A percentile compares a stretch with the other conserved stretches of the same genome.
Conservation (phyloP, 495 filamentous ascomycete species). For the Aspergillus hancockii region DNA sequence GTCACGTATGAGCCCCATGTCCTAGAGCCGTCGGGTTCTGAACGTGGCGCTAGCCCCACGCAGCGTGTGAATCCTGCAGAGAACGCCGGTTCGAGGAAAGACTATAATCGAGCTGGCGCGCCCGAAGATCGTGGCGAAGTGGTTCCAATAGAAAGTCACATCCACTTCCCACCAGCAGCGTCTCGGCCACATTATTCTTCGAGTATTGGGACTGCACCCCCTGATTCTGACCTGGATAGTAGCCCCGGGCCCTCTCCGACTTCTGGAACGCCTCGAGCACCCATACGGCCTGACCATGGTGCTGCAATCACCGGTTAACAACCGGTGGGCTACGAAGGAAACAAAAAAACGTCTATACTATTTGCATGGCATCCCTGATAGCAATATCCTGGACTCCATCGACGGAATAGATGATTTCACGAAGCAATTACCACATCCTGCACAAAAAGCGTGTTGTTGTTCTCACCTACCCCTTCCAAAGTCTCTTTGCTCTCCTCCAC, state of each 20-base stretch:
- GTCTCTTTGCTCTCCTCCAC: background rate
- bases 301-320: background rate
- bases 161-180: background rate
- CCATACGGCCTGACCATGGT: background rate
- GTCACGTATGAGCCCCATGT: constrained; percentile 5
- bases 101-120: constrained; percentile 1
- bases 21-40: constrained; percentile 2
- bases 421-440: background rate
- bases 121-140: constrained; percentile 7
- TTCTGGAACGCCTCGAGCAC: background rate
- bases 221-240: constrained; percentile 18
- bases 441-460: background rate
- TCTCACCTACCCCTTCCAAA: background rate
- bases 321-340: too few species aligned
- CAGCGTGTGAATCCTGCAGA: background rate
- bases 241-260: constrained; percentile 17
- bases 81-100: constrained; percentile 1
- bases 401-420: background rate
- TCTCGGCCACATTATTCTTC: constrained; percentile 12
- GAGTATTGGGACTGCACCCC: constrained; percentile 9
- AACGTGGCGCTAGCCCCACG: constrained; percentile 6
- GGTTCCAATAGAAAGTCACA: background rate
- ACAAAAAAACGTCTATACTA: background rate
- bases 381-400: background rate
- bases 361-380: background rate